Percentiles rank a stretch among this genome's conserved stretches.
phyloP scores from a whole-genome alignment of 2,329 filamentous ascomycete genomes.

The Davidsoniella virescens region DNA sequence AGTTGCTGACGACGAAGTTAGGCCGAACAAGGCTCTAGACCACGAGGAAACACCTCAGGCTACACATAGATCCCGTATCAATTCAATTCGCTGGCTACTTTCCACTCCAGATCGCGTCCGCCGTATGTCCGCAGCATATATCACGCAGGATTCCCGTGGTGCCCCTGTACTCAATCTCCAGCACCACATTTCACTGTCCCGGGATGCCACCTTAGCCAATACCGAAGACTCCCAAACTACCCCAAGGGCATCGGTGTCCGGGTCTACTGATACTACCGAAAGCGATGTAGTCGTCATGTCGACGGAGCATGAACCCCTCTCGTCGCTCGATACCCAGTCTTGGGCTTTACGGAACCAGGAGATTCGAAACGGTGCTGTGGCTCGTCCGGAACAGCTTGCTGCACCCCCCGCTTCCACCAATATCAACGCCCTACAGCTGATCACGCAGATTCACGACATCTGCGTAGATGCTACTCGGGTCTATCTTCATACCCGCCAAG shows the following conservation, averaged over 20 bases:
- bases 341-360: too few relatives aligned
- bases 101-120: not conserved
- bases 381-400: not conserved
- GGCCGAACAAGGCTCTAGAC: not conserved
- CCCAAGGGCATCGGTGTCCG: too few relatives aligned
- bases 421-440: slow-evolving; percentile 1
- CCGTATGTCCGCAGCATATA: slow-evolving; percentile 3
- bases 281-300: too few relatives aligned
- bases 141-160: not conserved
- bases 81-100: slow-evolving; percentile 7
- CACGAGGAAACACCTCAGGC: not conserved
- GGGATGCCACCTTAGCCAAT: too few relatives aligned
- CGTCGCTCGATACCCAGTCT: too few relatives aligned
- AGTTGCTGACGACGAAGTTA: not conserved
- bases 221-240: too few relatives aligned
- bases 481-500: slow-evolving; percentile 15
- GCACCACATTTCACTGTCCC: not conserved
- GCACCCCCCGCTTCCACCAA: not conserved
- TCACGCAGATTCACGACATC: slow-evolving; percentile 14
- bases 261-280: too few relatives aligned
- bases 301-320: too few relatives aligned
- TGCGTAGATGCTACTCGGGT: slow-evolving; percentile 16
- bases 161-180: slow-evolving; percentile 3
- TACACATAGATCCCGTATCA: not conserved
- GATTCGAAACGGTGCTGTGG: not conserved